These are phyloP conservation scores for Dactylellina haptotyla DNA, from an alignment of 2,329 filamentous ascomycete genomes.

Conservation along the genomic window DNA sequence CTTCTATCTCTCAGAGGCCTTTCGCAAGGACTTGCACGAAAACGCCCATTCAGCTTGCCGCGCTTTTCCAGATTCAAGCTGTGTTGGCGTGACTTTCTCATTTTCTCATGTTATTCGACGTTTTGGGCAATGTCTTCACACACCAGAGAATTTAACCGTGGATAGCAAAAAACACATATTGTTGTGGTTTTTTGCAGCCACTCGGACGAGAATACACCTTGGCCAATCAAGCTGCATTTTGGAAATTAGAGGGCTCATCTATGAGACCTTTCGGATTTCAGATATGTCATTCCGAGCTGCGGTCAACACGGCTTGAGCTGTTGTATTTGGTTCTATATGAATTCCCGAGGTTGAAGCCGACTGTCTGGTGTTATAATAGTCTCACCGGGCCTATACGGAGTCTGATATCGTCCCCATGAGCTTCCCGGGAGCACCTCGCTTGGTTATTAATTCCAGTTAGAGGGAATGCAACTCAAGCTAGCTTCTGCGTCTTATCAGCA, in stretches of 20 bases:
- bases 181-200: background rate
- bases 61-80: background rate
- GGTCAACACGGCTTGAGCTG: too few species aligned
- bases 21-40: background rate
- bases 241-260: background rate
- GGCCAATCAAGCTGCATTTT: background rate
- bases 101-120: slow-evolving; percentile 41
- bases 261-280: background rate
- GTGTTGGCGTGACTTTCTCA: background rate
- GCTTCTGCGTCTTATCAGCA: background rate
- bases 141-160: slow-evolving; percentile 17
- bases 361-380: too few species aligned
- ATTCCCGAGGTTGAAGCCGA: background rate
- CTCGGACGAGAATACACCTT: background rate
- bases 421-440: too few species aligned
- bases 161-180: background rate
- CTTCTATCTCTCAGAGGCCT: background rate
- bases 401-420: too few species aligned
- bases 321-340: too few species aligned
- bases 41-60: background rate
- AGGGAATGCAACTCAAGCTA: too few species aligned
- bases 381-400: too few species aligned
- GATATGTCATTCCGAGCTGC: background rate
- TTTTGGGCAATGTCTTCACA: slow-evolving; percentile 30
- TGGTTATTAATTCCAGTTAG: too few species aligned